These are phyloP conservation scores for Hyparrhenia diplandra DNA, from an alignment of 176 grass and related monocot genomes.

Conservation along the genomic window DNA sequence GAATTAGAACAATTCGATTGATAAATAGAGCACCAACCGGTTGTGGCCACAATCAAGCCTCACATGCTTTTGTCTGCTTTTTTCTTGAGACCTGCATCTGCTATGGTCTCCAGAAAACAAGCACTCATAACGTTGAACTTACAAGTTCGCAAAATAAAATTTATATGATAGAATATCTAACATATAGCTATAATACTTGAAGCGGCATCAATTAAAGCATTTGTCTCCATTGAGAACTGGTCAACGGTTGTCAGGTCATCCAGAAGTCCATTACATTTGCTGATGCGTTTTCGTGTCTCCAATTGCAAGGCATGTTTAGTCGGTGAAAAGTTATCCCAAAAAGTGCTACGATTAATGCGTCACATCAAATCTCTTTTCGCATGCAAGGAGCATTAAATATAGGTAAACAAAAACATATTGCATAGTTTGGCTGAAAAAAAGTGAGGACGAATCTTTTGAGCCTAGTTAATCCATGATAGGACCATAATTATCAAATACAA, in stretches of 20 bases:
- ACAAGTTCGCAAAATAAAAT: background rate
- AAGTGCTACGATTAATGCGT: no score
- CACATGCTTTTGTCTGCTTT: background rate
- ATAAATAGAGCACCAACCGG: no score
- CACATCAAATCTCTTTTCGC: no score
- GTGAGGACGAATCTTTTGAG: no score
- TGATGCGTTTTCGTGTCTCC: background rate
- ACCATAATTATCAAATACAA: no score
- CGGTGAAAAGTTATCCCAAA: no score
- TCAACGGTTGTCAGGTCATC: background rate
- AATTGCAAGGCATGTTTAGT: background rate
- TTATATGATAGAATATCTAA: background rate
- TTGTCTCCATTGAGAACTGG: background rate
- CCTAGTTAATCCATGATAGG: no score
- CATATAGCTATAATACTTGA: background rate
- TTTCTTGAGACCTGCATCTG: background rate
- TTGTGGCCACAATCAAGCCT: no score
- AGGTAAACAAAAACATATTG: no score
- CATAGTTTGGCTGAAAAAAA: no score
- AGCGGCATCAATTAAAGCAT: background rate
- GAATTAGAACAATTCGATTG: no score
- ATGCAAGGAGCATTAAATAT: no score
- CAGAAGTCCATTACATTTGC: background rate
- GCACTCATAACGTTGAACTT: background rate
- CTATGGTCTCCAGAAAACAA: background rate